Conservation (phyloP, 23 red algal species). For the Gracilaria gracilis region DNA sequence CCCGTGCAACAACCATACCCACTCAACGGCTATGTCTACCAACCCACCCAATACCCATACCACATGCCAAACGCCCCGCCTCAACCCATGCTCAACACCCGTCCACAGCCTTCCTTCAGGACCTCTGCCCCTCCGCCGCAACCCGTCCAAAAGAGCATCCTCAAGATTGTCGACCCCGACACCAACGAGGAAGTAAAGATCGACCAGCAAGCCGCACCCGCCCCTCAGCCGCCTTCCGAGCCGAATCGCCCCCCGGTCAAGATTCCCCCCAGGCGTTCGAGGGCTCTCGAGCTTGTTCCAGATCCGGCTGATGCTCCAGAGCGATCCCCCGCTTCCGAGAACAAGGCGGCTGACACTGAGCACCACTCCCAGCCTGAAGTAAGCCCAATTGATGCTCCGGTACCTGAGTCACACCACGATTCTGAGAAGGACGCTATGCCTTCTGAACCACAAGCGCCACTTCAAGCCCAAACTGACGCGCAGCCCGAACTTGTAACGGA, state of each 20-base stretch:
- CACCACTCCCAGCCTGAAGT: not conserved
- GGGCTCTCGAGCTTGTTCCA: constrained; percentile 40
- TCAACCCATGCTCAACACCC: constrained; percentile 14
- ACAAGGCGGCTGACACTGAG: constrained; percentile 6
- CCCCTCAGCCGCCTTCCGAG: not conserved
- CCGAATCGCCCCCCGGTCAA: constrained; percentile 13
- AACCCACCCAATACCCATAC: constrained; percentile 29
- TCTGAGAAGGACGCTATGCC: not conserved
- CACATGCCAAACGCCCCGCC: constrained; percentile 13
- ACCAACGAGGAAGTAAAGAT: constrained; percentile 73
- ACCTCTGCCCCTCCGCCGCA: constrained; percentile 2
- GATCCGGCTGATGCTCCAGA: constrained; percentile 56
- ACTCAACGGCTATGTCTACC: constrained; percentile 25
- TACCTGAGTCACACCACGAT: not conserved
- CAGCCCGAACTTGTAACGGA: constrained; percentile 16
- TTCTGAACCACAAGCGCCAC: not conserved
- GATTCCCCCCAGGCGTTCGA: constrained; percentile 34
- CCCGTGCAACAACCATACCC: constrained; percentile 30
- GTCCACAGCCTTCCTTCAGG: constrained; percentile 21
- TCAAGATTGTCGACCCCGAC: constrained; percentile 68
- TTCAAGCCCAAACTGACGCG: not conserved
- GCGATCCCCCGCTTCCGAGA: constrained; percentile 35
- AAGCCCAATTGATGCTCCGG: not conserved
- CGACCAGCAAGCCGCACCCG: not conserved
- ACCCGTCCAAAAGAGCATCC: constrained; percentile 50